Percentiles rank a stretch among this genome's conserved stretches.
Conservation (phyloP, 2,329 filamentous ascomycete species). For the Fusarium aywerte region DNA sequence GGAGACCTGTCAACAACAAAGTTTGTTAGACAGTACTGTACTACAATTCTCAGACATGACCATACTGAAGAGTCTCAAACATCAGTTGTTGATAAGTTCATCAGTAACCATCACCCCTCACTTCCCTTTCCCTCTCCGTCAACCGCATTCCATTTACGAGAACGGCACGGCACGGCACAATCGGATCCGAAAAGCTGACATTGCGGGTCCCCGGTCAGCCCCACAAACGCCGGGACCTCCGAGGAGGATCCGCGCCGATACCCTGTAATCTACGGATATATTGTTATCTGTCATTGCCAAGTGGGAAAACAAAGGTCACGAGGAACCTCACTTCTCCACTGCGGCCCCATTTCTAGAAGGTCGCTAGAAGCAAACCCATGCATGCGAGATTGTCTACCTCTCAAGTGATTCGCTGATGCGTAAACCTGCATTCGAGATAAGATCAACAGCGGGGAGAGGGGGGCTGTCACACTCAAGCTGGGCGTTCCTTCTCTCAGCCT, state of each 20-base stretch:
- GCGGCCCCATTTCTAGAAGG: slow-evolving; percentile 31
- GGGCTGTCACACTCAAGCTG: slow-evolving; percentile 20
- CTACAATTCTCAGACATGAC: not conserved
- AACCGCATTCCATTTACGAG: slow-evolving; percentile 29
- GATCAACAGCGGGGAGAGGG: slow-evolving; percentile 9
- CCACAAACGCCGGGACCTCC: slow-evolving; percentile 2
- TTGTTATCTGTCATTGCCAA: slow-evolving; percentile 24
- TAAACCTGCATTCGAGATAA: slow-evolving; percentile 26
- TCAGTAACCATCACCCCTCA: not conserved
- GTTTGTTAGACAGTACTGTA: not conserved
- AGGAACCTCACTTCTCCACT: slow-evolving; percentile 17
- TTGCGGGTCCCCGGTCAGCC: not conserved
- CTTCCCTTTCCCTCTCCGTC: slow-evolving; percentile 5
- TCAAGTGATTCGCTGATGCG: slow-evolving; percentile 28
- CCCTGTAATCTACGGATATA: not conserved
- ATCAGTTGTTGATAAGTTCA: not conserved
- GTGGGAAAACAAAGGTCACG: slow-evolving; percentile 20
- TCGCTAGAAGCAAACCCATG: slow-evolving; percentile 28
- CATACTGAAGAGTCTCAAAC: not conserved
- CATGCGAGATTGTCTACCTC: slow-evolving; percentile 1
- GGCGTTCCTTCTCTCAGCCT: slow-evolving; percentile 30
- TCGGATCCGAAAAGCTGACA: slow-evolving; percentile 36
- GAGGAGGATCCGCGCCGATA: not conserved
- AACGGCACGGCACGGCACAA: slow-evolving; percentile 21
- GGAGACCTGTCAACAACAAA: not conserved